These are phyloP conservation scores for Davidsoniella neocaledoniae DNA, from an alignment of 2,329 filamentous ascomycete genomes.

Conservation along the genomic window DNA sequence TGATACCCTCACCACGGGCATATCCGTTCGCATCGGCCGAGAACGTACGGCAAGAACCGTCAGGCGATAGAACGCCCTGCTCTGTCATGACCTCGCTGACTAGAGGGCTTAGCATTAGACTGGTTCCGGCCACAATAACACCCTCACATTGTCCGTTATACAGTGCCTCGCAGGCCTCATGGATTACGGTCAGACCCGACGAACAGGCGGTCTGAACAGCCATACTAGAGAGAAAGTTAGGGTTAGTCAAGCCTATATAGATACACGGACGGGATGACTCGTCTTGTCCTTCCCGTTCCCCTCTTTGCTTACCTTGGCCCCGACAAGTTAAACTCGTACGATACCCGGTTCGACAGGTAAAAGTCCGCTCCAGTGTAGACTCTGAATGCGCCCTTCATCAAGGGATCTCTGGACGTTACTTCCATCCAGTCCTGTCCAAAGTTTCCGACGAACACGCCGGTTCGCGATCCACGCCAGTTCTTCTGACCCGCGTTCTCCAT, in stretches of 20 bases:
- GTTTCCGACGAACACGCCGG: constrained; percentile 19
- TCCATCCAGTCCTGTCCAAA: constrained; percentile 16
- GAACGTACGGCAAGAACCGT: constrained; percentile 19
- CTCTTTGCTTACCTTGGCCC: constrained; percentile 17
- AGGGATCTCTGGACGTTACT: constrained; percentile 21
- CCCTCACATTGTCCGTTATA: constrained; percentile 18
- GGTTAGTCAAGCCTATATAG: no score
- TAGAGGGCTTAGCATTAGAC: constrained; percentile 15
- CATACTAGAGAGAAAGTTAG: constrained; percentile 1
- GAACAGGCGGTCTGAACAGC: constrained; percentile 23
- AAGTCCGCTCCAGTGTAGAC: constrained; percentile 14
- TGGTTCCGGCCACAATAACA: constrained; percentile 13
- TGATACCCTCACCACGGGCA: constrained; percentile 26
- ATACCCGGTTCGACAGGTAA: constrained; percentile 19
- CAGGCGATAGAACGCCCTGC: constrained; percentile 17
- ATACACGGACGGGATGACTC: no score
- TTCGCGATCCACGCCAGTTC: constrained; percentile 13
- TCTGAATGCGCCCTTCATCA: constrained; percentile 4
- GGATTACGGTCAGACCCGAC: constrained; percentile 19
- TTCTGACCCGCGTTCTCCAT: constrained; percentile 19
- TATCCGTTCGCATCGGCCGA: constrained; percentile 25
- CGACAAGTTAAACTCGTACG: constrained; percentile 21
- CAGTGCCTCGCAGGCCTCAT: constrained; percentile 20
- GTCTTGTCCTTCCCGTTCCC: no score
- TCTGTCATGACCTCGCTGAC: constrained; percentile 16